A percentile compares a stretch with the other conserved stretches of the same genome.
Conservation (phyloP, 1,139 yeast species). For the Zygosaccharomyces sapae region DNA sequence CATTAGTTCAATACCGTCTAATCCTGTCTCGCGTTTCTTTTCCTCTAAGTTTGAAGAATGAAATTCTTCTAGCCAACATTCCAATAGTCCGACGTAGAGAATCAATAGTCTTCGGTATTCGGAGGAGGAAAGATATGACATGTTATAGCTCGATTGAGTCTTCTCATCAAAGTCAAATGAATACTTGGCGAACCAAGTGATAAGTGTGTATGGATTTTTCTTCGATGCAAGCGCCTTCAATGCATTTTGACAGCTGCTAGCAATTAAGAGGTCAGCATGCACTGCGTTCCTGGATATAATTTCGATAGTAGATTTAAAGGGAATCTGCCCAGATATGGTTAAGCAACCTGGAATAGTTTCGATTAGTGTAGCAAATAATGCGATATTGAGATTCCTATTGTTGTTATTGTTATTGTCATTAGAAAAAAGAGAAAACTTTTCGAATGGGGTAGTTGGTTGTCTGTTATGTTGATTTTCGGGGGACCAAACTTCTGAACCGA, state of each 20-base stretch:
- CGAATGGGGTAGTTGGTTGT: constrained; percentile 37
- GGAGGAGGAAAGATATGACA: constrained; percentile 50
- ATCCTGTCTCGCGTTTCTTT: constrained; percentile 32
- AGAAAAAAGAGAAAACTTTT: constrained; percentile 45
- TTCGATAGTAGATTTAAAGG: constrained; percentile 64
- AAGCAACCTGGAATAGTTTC: constrained; percentile 69
- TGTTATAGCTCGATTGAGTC: constrained; percentile 44
- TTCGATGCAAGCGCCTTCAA: constrained; percentile 62
- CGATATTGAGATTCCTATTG: constrained; percentile 38
- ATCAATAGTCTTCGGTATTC: constrained; percentile 60
- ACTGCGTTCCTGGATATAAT: constrained; percentile 70
- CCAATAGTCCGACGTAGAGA: constrained; percentile 71
- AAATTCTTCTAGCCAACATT: constrained; percentile 74
- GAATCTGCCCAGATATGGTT: constrained; percentile 47
- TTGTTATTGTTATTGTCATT: constrained; percentile 27
- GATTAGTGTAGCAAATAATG: constrained; percentile 64
- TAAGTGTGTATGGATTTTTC: constrained; percentile 65
- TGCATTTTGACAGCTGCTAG: constrained; percentile 60
- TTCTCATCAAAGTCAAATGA: constrained; percentile 79
- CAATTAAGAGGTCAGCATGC: constrained; percentile 58
- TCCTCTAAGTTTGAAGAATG: constrained; percentile 34
- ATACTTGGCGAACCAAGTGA: constrained; percentile 71
- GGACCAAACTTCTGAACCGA: constrained; percentile 46
- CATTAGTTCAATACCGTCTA: constrained; percentile 30
- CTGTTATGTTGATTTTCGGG: constrained; percentile 34